Base-by-base conservation (phyloP, 2,329 filamentous ascomycete species). In the Cladosporium halotolerans region DNA sequence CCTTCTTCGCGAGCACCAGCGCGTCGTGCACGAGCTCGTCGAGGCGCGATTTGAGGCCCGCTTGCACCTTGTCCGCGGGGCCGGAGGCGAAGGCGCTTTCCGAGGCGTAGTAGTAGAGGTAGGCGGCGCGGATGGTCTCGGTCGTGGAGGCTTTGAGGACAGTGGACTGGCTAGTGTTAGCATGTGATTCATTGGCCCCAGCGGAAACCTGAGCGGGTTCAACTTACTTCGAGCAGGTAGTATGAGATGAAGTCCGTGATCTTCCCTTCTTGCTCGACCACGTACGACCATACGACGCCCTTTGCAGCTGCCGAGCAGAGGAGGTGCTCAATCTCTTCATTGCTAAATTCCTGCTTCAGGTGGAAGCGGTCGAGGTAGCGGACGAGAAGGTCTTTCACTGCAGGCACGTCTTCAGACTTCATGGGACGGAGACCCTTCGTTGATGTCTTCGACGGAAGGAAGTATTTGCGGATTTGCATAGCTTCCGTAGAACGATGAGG, bases 221-320 rank as follows among this genome's bases (percentile, higher is more conserved):
- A 19, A 50, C 60, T 58, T 56, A 66, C 68, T 55, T 96, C 90
- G 33, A 99, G 85, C 66, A 84, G 85, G 77, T 97, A 99, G 75
- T 97, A 99, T 36, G 90, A 96, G 74, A 96, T 86, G 74, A 96
- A 96, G 72, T 99, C 93, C 36, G 89, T 96, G 66, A 99, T 88
- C 63, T 89, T 89, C 47, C 85, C 83, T 44, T 82, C 62, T 50
- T 86, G 80, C 68, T 81, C 92, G 11, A 95, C 89, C 9, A 99
- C 92, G 61, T 95, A 97, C 2, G 85, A 84, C 88, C 89, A 99
- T 11, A 97, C 84, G 8, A 96, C 90, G 69, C 91, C 88, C 65
- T 96, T 88, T 7, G 61, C 61, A 62, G 83, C 82, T 58, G 86
- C 84, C 63, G 91, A 82, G 55, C 93, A 72, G 55, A 96, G 77